These are phyloP conservation scores for Rhizopus sp. DNA, from an alignment of 371 early-diverging fungal species.

Conservation along the genomic window DNA sequence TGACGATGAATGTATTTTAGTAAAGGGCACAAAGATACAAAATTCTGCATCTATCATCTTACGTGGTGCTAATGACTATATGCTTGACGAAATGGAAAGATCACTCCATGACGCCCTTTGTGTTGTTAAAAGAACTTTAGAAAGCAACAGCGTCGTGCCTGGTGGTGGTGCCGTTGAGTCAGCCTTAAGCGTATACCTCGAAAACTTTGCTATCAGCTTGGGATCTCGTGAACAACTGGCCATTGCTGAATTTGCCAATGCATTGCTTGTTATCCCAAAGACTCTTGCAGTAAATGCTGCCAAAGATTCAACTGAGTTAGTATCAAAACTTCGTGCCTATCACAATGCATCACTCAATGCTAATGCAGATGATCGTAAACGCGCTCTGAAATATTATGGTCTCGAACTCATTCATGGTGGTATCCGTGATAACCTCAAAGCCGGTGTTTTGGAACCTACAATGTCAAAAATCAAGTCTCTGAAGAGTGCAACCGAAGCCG, in stretches of 20 bases:
- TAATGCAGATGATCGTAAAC: conserved; percentile 69
- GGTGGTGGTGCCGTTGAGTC: conserved; percentile 99
- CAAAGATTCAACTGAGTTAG: conserved; percentile 96
- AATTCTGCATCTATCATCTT: conserved; percentile 93
- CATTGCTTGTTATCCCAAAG: conserved; percentile 97
- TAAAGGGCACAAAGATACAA: conserved; percentile 94
- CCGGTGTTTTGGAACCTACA: conserved; percentile 99
- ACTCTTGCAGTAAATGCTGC: conserved; percentile 99
- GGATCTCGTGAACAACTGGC: conserved; percentile 94
- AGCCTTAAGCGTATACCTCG: conserved; percentile 97
- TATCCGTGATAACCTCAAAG: conserved; percentile 93
- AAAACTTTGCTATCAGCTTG: conserved; percentile 94
- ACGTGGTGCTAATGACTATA: conserved; percentile 99
- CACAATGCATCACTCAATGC: conserved; percentile 85
- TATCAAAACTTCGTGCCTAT: conserved; percentile 94
- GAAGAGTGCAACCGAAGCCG: conserved; percentile 99
- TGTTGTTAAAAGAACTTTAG: conserved; percentile 98
- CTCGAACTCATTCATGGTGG: conserved; percentile 95
- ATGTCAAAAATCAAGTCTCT: conserved; percentile 99
- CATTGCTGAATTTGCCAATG: conserved; percentile 98
- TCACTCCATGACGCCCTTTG: conserved; percentile 98
- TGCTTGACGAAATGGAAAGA: conserved; percentile 99
- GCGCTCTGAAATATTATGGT: conserved; percentile 87
- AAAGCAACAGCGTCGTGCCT: conserved; percentile 97
- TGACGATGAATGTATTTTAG: conserved; percentile 97